Evolutionary conservation across 805 yeast species (phyloP), one percentile per base, ranked within the genome.

Genomic region (Wickerhamomyces rabaulensis): DNA sequence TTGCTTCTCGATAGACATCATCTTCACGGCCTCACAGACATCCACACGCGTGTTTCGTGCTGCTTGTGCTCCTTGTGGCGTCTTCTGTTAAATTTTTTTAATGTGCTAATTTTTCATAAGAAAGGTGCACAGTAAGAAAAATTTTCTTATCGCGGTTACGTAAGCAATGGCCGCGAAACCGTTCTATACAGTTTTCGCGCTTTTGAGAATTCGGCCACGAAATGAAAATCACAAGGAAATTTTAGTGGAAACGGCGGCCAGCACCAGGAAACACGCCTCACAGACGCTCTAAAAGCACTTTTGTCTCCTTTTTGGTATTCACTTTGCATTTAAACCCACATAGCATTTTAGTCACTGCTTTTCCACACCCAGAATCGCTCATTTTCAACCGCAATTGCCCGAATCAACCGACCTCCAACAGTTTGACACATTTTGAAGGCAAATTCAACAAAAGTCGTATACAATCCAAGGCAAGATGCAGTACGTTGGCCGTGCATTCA

Each of bases 401-500:
- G 3, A 13, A 27, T 27, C 31, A 27, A 27, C 10, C 31, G 4
- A 27, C 16, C 36, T 16, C 12, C 36, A 33, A 17, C 36, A 33
- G 20, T 33, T 33, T 33, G 36, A 33, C 36, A 33, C 36, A 33
- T 33, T 33, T 17, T 33, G 36, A 33, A 33, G 36, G 36, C 36
- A 33, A 33, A 33, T 16, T 7, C 10, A 27, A 27, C n/a, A 27
- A 27, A 27, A 27, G 31, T 27, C 31, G 31, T 27, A 13, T 33
- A 33, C 36, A 33, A 3, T 16, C 20, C 19, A 5, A 27, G 6
- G 20, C 12, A 33, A 33, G 9, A 92, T 92, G 98, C 98, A 92
- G 67, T 92, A 90, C 82, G 94, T 92, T 53, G 97, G 96, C 16
- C 78, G 95, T 61, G 97, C 96, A 17, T 83, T 95, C 49, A 97